A percentile compares a stretch with the other conserved stretches of the same genome.
These are phyloP conservation scores for Cicer chorassanicum DNA, from an alignment of 306 rosid species.

Conservation along the genomic window DNA sequence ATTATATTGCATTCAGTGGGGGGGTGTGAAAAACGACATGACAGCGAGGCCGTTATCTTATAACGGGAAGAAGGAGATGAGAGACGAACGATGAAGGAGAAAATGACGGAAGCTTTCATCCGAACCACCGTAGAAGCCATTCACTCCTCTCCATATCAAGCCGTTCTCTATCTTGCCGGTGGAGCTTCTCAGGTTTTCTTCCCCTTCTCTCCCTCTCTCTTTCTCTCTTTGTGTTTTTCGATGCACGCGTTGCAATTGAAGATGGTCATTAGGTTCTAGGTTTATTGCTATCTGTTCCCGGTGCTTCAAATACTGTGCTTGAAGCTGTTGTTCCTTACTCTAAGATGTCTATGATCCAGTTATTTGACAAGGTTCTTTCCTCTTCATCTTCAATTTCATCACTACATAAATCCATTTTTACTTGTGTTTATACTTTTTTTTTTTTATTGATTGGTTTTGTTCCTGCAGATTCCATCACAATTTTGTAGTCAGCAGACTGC, in stretches of 20 bases:
- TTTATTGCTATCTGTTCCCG: constrained; percentile 75
- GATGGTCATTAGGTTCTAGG: constrained; percentile 55
- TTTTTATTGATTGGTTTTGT: background rate
- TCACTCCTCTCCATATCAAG: constrained; percentile 70
- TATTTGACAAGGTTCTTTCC: constrained; percentile 70
- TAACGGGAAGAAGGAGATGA: background rate
- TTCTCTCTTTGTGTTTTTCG: background rate
- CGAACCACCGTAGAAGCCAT: constrained; percentile 66
- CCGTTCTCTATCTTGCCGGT: constrained; percentile 74
- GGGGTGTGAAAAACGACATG: background rate
- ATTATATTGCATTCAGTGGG: background rate
- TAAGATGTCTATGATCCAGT: constrained; percentile 66
- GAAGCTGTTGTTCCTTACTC: constrained; percentile 88
- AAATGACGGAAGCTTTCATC: constrained; percentile 60
- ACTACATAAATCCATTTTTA: background rate
- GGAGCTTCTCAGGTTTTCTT: constrained; percentile 79
- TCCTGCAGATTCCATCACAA: constrained; percentile 68
- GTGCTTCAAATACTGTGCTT: constrained; percentile 85
- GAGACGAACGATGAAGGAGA: background rate
- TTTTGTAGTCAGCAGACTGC: constrained; percentile 71
- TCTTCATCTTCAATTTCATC: background rate
- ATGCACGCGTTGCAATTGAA: background rate
- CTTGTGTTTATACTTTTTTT: background rate
- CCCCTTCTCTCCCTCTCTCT: background rate
- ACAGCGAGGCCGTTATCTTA: background rate